Evolutionary conservation across 768 basidiomycete species (phyloP), one percentile per base, ranked within the genome.

Genomic region (Macrolepiota dolichaula): DNA sequence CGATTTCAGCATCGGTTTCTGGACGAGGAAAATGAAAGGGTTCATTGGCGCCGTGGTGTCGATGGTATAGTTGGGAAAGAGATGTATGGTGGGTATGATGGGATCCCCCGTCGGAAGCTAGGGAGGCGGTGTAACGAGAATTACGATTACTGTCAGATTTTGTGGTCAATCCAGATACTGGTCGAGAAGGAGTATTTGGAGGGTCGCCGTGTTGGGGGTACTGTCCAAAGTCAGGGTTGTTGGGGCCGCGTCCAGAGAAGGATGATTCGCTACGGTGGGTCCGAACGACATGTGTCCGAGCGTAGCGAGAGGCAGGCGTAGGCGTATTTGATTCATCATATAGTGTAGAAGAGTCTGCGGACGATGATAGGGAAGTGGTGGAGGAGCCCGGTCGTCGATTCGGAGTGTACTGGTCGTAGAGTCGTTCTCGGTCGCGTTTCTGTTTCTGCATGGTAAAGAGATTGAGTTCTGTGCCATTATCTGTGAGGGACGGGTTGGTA

Each of bases 11-110:
- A 61, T 92, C 87, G 25, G 79, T 83, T 9, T 84, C 80, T 2
- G 96, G 96, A 12, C 91, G 83, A 6, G 89, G 85, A 61, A 94
- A 92, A 58, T 79, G 62, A 69, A 95, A 96, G 49, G 85, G 83
- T 47, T 80, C 75, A 32, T 22, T 37, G n/a, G 29, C n/a, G 37
- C 73, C 71, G 55, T 77, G 74, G 47, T 80, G 79, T 63, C 79
- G 78, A 69, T 84, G 80, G 62, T 87, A 84, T 29, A 83, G 76
- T 65, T 84, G 78, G 58, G 81, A 79, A 12, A 84, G 75, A 57
- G 81, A 76, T 6, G 80, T 77, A 53, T 77, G 77, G 63, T 77
- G 75, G 15, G 80, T 77, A 53, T 77, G 77, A 62, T 77, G 75
- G 15, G 78, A 71, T 9, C 70, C 70, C 32, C 69, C 67, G 42